Conservation (phyloP, 2,329 filamentous ascomycete species). For the Helicocarpus griseus region DNA sequence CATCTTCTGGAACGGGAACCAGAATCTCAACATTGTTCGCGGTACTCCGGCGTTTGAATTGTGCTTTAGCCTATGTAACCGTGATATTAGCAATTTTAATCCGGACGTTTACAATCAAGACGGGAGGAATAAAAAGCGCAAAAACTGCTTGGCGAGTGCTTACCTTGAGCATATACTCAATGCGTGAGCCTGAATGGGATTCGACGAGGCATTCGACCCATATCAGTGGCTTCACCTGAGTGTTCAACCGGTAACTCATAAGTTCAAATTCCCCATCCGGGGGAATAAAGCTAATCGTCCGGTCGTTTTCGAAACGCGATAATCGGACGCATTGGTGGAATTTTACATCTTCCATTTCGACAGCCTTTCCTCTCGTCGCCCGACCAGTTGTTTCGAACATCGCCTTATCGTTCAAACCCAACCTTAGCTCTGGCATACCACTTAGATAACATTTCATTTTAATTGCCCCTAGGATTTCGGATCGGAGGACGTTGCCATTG, state of each 20-base stretch:
- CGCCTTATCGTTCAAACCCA: constrained; percentile 96
- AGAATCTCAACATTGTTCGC: constrained; percentile 98
- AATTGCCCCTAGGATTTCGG: constrained; percentile 90
- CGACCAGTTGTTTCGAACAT: constrained; percentile 98
- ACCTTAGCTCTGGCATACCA: constrained; percentile 90
- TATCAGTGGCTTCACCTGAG: constrained; percentile 94
- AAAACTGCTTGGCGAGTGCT: constrained; percentile 3
- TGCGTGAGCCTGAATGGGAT: constrained; percentile 85
- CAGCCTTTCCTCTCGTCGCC: constrained; percentile 87
- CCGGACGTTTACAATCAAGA: neutral
- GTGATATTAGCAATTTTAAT: neutral
- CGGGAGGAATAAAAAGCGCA: neutral
- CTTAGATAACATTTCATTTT: constrained; percentile 99
- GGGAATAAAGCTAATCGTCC: constrained; percentile 97
- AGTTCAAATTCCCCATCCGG: constrained; percentile 98
- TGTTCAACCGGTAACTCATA: constrained; percentile 98
- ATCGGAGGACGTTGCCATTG: constrained; percentile 88
- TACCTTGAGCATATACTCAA: constrained; percentile 97
- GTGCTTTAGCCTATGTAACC: constrained; percentile 60
- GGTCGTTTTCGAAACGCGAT: constrained; percentile 94
- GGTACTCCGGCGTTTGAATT: constrained; percentile 95
- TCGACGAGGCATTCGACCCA: constrained; percentile 99
- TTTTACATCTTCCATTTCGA: constrained; percentile 99
- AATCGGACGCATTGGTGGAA: constrained; percentile 97
- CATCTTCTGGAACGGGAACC: constrained; percentile 93